Evolutionary conservation across 1,284 basidiomycete genomes (phyloP), one percentile per base, ranked within the genome.

Genomic region (Baeospora myosura): DNA sequence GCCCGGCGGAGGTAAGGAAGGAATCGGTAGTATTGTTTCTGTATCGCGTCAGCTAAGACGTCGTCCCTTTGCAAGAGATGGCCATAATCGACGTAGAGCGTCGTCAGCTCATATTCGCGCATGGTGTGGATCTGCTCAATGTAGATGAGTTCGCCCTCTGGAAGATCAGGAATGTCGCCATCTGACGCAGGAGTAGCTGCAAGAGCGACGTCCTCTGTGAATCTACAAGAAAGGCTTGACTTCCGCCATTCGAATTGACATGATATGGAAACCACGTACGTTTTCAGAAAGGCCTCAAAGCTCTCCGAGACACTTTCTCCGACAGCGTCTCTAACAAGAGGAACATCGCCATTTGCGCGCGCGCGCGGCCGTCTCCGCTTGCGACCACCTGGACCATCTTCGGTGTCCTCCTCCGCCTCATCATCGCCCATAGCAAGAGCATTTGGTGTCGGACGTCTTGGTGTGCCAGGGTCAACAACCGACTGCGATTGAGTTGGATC

Each of bases 1-100:
- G 93, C 92, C 44, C 92, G 85, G 36, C 89, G 82, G 34, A 98
- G 76, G 63, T 90, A 98, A 0, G 95, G 95, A 4, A 98, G 69
- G 66, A 98, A 98, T 55, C 95, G 83, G 60, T 97, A 98, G 63
- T 98, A 98, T 58, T 97, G 91, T 43, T 81, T 84, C 52, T 88
- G 83, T 50, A 99, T 91, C 3, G 95, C 94, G 44, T 86, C 79
- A 0, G 94, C 93, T 7, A 98, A 81, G 1, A 94, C 82, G 51
- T 94, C 91, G 59, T 98, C 93, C 43, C 82, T 77, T 56, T 87
- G 81, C 17, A 97, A 75, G 17, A 98, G 73, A 60, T 99, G 94
- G 10, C 81, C 78, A 50, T 87, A 98, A 68, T 98, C 94, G 61
- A 98, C 87, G 57, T 96, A 98, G 53, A 99, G 82, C 0, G 95